Conservation (phyloP, 495 filamentous ascomycete genomes). For the Aspergillus indologenus region DNA sequence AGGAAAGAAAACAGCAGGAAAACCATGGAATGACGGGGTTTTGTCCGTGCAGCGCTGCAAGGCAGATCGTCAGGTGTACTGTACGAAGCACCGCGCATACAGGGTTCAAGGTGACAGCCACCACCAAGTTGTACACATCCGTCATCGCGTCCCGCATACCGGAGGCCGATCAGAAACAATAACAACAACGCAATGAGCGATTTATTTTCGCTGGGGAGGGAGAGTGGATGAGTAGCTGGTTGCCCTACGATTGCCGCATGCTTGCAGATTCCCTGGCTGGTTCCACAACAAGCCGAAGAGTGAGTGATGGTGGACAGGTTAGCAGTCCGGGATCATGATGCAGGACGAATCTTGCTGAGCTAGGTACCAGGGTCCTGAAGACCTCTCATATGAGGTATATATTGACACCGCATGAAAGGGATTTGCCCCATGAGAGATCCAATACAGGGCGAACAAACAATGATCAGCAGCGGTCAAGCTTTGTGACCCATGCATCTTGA, state of each 20-base stretch:
- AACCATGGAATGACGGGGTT: background rate
- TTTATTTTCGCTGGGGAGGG: background rate
- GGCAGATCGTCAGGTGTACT: background rate
- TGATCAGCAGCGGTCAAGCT: constrained; percentile 17
- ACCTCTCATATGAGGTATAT: background rate
- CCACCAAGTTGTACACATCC: background rate
- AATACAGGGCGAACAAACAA: constrained; percentile 1
- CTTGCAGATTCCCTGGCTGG: background rate
- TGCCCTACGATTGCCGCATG: background rate
- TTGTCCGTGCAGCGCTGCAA: background rate
- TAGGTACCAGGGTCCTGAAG: background rate
- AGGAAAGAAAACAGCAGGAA: background rate
- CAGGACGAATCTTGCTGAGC: background rate
- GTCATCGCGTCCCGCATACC: background rate
- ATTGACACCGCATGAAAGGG: too few relatives aligned
- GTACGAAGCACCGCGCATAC: background rate
- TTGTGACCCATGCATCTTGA: constrained; percentile 13
- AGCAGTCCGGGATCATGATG: background rate
- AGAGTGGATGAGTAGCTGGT: background rate
- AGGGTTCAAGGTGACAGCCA: background rate
- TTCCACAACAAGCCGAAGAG: background rate
- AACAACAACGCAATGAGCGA: background rate
- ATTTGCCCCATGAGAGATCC: background rate
- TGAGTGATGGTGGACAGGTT: background rate
- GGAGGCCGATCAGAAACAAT: background rate